These are phyloP conservation scores for Magnaporthiopsis poae DNA, from an alignment of 2,329 filamentous ascomycete species.

Conservation along the genomic window DNA sequence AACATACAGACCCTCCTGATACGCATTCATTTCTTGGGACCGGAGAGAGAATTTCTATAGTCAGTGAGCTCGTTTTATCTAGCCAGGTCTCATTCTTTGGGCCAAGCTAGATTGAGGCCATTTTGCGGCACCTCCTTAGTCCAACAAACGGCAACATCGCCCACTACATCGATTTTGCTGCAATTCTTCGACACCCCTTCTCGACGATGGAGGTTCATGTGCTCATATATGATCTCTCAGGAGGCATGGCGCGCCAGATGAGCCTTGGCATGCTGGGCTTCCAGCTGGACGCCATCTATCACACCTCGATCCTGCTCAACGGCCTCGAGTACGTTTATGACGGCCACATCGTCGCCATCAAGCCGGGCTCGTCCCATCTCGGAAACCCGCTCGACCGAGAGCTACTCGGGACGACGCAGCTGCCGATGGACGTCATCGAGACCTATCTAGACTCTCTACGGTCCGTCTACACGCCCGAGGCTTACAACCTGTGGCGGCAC, in stretches of 20 bases:
- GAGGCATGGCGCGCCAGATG: conserved; percentile 45
- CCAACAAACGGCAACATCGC: not conserved
- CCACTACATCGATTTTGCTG: not conserved
- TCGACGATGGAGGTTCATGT: conserved; percentile 61
- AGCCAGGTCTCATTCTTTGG: not conserved
- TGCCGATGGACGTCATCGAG: conserved; percentile 71
- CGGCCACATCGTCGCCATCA: conserved; percentile 71
- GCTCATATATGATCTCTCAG: conserved; percentile 69
- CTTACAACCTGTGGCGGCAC: conserved; percentile 80
- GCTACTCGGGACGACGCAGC: conserved; percentile 62
- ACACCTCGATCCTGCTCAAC: conserved; percentile 78
- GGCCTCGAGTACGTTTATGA: conserved; percentile 88
- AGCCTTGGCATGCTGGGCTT: conserved; percentile 44
- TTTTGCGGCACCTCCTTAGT: not conserved
- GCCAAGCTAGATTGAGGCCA: not conserved
- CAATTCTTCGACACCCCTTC: not conserved
- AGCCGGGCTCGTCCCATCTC: conserved; percentile 75
- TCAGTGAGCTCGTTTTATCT: not conserved
- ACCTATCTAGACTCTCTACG: conserved; percentile 82
- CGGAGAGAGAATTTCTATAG: not conserved
- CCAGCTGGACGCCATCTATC: conserved; percentile 83
- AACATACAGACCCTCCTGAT: too few species aligned
- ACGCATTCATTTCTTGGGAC: too few species aligned
- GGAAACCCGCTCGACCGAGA: conserved; percentile 71
- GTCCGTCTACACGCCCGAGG: conserved; percentile 72